Conservation (phyloP, 1,284 basidiomycete genomes). For the Ceraceosorus bombacis region DNA sequence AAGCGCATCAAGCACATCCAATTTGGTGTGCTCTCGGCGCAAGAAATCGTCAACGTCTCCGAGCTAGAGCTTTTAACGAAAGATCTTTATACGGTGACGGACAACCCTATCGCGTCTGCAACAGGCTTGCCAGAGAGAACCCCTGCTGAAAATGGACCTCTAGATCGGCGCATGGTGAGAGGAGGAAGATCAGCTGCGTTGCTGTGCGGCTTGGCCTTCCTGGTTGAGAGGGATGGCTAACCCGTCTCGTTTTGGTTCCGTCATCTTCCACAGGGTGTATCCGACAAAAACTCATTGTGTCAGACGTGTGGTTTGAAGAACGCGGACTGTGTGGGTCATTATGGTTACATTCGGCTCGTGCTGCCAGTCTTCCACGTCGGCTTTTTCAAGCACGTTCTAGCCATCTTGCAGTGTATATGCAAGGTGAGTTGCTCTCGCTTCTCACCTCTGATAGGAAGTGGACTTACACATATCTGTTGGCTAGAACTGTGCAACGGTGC, state of each 20-base stretch:
- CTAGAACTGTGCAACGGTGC: slow-evolving; percentile 84
- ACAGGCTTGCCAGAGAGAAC: slow-evolving; percentile 20
- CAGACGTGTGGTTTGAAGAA: slow-evolving; percentile 88
- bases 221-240: too few species aligned
- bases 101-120: slow-evolving; percentile 10
- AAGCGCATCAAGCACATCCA: slow-evolving; percentile 49
- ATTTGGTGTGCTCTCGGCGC: slow-evolving; percentile 47
- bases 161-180: slow-evolving; percentile 39
- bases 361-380: slow-evolving; percentile 95
- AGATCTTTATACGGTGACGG: slow-evolving; percentile 41
- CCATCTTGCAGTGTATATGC: slow-evolving; percentile 70
- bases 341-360: slow-evolving; percentile 65
- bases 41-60: slow-evolving; percentile 47
- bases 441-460: neutral
- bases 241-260: too few species aligned
- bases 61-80: slow-evolving; percentile 45
- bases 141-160: slow-evolving; percentile 40
- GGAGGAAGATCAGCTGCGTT: neutral
- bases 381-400: slow-evolving; percentile 91
- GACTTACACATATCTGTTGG: neutral
- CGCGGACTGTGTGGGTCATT: slow-evolving; percentile 94
- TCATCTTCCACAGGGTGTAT: slow-evolving; percentile 65
- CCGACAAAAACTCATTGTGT: slow-evolving; percentile 84
- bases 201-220: too few species aligned
- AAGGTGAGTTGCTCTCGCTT: slow-evolving; percentile 15